Base-by-base conservation (phyloP, 2,329 filamentous ascomycete genomes). In the Cercospora sesami region DNA sequence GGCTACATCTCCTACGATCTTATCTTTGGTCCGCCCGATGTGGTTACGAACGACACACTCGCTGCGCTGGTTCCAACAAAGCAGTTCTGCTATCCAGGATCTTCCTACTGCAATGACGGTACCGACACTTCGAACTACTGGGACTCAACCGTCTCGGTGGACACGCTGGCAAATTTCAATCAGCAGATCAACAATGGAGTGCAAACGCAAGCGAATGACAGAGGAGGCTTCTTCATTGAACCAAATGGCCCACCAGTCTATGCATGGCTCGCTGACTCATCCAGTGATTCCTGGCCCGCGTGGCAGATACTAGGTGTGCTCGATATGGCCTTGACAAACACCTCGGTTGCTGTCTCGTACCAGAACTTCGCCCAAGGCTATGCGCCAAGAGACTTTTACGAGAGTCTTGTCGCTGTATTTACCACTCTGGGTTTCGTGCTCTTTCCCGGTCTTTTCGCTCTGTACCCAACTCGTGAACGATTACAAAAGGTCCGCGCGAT, bases 381-480 rank as follows among this genome's bases (percentile, higher is more conserved):
- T 80, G 82, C 85, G 23, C 87, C 88, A 10, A 90, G 91, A 28
- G 85, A 93, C 61, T 88, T 90, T 0, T 81, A 96, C n/a, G 91
- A 95, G 76, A 82, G 94, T 12, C 86, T 93, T 0, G 61, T 71
- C 5, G 69, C 67, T 33, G 83, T 91, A 8, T 96, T 96, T 79
- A 90, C 94, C 76, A 87, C 89, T 16, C 84, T 96, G 3, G 91
- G 89, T 1, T 87, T 94, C 77, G 85, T 87, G 3, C 88, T 89
- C 0, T 94, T 90, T 75, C 92, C 93, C 0, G 92, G 90, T n/a
- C 92, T 97, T 81, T 95, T 96, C 73, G 87, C 91, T 0, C 82
- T 97, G 3, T 96, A 96, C 73, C 92, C 92, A 0, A 96, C 92
- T 12, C 83, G 91, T 33, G 93, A 97, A 78, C 86, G 92, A 33